Evolutionary conservation across 2,329 filamentous ascomycete species (phyloP).

Genomic region (Neopestalotiopsis sp.): DNA sequence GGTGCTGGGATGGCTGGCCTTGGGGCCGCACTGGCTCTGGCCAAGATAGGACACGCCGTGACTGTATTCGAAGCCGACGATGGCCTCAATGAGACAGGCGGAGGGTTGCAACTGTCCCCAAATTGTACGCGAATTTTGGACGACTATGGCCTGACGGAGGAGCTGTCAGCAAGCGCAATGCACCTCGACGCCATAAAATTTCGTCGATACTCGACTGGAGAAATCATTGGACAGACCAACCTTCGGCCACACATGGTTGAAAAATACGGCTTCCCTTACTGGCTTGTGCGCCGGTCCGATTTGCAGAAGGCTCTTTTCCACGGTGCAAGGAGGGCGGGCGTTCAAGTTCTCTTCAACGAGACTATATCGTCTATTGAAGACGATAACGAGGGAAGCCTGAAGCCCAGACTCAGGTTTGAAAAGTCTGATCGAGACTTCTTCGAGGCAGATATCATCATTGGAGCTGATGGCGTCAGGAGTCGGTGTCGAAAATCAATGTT

Average conservation of each 20-base stretch:
- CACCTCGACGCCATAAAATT: neutral
- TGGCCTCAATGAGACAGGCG: neutral
- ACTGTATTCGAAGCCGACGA: slow-evolving; percentile 3
- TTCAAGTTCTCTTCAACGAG: neutral
- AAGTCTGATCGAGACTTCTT: neutral
- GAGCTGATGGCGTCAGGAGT: slow-evolving; percentile 3
- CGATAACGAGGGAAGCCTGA: neutral
- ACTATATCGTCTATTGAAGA: neutral
- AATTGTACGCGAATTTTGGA: slow-evolving; percentile 1
- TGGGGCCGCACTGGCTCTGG: neutral
- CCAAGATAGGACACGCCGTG: neutral
- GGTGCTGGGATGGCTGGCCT: slow-evolving; percentile 11
- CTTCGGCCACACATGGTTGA: neutral
- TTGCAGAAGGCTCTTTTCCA: neutral
- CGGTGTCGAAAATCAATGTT: slow-evolving; percentile 3
- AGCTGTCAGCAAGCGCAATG: neutral
- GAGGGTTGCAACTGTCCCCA: neutral
- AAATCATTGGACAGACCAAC: slow-evolving; percentile 4
- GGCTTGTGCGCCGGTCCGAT: slow-evolving; percentile 1
- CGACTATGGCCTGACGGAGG: neutral
- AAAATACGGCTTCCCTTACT: slow-evolving; percentile 3
- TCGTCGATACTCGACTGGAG: neutral
- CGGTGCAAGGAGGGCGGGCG: neutral
- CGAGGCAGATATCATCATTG: neutral
- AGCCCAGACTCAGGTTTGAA: neutral